Evolutionary conservation across 2,329 filamentous ascomycete species (phyloP).

Genomic region (Venturia carpophila): DNA sequence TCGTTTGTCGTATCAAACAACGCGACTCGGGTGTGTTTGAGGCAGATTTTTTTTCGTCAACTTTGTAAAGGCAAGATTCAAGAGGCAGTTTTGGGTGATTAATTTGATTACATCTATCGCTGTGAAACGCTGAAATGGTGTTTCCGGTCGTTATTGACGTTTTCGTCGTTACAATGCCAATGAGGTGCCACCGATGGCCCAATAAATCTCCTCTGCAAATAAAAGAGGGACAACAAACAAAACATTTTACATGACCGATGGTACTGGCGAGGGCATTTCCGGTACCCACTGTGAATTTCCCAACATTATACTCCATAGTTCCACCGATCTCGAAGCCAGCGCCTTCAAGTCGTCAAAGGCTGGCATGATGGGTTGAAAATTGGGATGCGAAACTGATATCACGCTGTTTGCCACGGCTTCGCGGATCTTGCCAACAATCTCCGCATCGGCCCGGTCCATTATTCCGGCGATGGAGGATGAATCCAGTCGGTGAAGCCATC

Average conservation of each 20-base stretch:
- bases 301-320: constrained; percentile 3
- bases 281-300: not conserved
- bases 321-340: not conserved
- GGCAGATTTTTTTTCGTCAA: not conserved
- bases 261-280: not conserved
- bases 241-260: not conserved
- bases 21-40: not conserved
- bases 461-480: not conserved
- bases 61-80: not conserved
- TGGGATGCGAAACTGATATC: not conserved
- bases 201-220: not conserved
- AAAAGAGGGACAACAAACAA: not conserved
- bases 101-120: not conserved
- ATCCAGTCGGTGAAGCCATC: constrained; percentile 1
- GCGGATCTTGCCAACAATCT: not conserved
- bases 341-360: constrained; percentile 5
- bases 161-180: constrained; percentile 3
- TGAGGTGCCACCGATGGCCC: not conserved
- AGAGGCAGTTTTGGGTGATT: not conserved
- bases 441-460: not conserved
- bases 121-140: not conserved
- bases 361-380: constrained; percentile 5
- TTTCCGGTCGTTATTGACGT: not conserved
- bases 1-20: not conserved
- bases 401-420: constrained; percentile 9